Evolutionary conservation across 495 filamentous ascomycete species (phyloP), one percentile per base, ranked within the genome.

Genomic region (Xylaria castorea): DNA sequence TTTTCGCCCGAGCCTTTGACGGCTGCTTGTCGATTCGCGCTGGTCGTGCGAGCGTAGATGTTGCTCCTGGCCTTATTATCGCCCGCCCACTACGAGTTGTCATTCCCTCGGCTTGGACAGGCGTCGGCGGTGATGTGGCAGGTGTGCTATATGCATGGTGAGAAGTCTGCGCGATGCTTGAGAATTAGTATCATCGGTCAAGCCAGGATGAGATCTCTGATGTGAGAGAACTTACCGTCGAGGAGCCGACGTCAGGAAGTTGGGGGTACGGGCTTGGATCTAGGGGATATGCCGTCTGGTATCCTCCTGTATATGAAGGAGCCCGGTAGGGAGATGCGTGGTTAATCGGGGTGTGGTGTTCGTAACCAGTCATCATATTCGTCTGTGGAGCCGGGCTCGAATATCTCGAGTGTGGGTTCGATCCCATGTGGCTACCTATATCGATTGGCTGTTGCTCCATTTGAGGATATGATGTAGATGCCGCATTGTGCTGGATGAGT

Each of bases 31-130:
- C 79, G 25, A 85, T 50, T 3, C 81, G 78, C 7, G 76, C 40
- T 25, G 71, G 34, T 36, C 71, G 72, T 32, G 77, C 68, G 72
- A 72, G 66, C 4, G 75, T 65, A 5, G 71, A 66, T 27, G 75
- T 58, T 27, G 67, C 55, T 25, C 68, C 74, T 14, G 75, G 64
- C 32, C 76, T 70, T 42, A 38, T 73, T 8, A 84, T 79, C 9
- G 83, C 76, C 27, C 85, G 81, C 46, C 85, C 84, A 75, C 85
- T 88, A 69, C 87, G 81, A 16, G 84, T 89, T 64, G 62, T 79
- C 58, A 82, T 79, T 1, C 75, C 67, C 42, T 85, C 84, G 20
- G 76, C 76, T 14, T 80, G 81, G 34, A 81, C 75, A 6, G 85
- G 85, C 40, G 81, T 87, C 20, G 83, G 85, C 5, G 85, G 85